phyloP scores from a whole-genome alignment of 163 green algal species.

The Chlamydomonas reinhardtii region DNA sequence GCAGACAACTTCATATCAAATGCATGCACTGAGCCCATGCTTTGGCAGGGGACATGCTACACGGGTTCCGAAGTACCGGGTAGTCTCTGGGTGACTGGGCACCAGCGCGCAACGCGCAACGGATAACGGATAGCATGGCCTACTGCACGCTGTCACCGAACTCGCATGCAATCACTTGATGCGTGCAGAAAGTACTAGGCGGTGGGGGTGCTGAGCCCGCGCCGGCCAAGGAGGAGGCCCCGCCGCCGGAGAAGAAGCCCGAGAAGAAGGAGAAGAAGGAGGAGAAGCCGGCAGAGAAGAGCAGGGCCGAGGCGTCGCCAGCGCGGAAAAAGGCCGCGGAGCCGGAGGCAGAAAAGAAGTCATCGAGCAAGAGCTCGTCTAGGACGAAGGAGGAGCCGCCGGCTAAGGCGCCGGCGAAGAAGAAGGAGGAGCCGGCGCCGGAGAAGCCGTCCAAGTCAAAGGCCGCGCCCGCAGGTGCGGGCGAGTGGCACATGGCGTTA shows the following conservation, averaged over 20 bases:
- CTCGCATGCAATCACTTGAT: no score
- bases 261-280: background rate
- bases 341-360: background rate
- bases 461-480: no score
- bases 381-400: slow-evolving; percentile 27
- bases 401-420: slow-evolving; percentile 18
- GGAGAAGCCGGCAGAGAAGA: background rate
- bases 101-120: no score
- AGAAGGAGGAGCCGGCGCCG: slow-evolving; percentile 15
- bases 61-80: no score
- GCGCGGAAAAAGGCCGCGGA: slow-evolving; percentile 6
- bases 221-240: background rate
- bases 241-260: background rate
- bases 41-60: no score
- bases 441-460: background rate
- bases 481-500: no score
- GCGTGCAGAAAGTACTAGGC: slow-evolving; percentile 32
- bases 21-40: no score
- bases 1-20: background rate
- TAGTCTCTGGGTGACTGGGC: no score
- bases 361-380: background rate
- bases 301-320: background rate
- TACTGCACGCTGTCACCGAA: no score
- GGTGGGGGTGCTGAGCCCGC: background rate
- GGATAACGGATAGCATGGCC: no score